Evolutionary conservation across 495 filamentous ascomycete genomes (phyloP).

Genomic region (Penicillium antarcticum): DNA sequence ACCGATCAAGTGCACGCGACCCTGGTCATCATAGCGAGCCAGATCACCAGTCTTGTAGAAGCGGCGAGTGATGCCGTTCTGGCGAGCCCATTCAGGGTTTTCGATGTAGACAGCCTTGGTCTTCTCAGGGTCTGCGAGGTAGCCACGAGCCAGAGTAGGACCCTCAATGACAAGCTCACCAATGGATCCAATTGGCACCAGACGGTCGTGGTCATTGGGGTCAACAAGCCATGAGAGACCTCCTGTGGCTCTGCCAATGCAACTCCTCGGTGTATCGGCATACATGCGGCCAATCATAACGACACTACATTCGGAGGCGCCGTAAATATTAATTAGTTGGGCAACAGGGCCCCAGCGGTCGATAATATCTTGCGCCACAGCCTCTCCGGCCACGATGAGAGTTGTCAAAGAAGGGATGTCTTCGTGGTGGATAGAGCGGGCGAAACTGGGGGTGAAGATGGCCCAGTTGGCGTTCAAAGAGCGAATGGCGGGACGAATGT

Average conservation of each 20-base stretch:
- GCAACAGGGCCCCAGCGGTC: slow-evolving; percentile 9
- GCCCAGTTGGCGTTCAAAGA: slow-evolving; percentile 25
- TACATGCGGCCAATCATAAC: not conserved
- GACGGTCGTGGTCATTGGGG: slow-evolving; percentile 23
- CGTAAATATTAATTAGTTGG: slow-evolving; percentile 30
- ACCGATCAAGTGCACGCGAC: slow-evolving; percentile 12
- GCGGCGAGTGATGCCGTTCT: not conserved
- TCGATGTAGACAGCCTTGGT: slow-evolving; percentile 31
- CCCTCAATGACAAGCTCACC: slow-evolving; percentile 47
- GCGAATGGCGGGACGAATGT: slow-evolving; percentile 24
- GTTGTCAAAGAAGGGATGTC: slow-evolving; percentile 26
- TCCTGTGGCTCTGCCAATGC: slow-evolving; percentile 12
- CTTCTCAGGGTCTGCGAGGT: slow-evolving; percentile 30
- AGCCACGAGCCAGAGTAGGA: slow-evolving; percentile 35
- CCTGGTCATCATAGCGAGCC: not conserved
- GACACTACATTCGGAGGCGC: slow-evolving; percentile 17
- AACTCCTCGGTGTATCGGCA: slow-evolving; percentile 17
- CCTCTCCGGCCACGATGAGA: slow-evolving; percentile 19
- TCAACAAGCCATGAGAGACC: slow-evolving; percentile 36
- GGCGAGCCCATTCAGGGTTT: not conserved
- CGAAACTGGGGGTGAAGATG: slow-evolving; percentile 31
- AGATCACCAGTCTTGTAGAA: slow-evolving; percentile 12
- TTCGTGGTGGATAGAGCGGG: slow-evolving; percentile 21
- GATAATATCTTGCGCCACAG: slow-evolving; percentile 6
- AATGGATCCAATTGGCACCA: slow-evolving; percentile 37